phyloP scores from a whole-genome alignment of 257 asterid species.

The Solanum phureja region DNA sequence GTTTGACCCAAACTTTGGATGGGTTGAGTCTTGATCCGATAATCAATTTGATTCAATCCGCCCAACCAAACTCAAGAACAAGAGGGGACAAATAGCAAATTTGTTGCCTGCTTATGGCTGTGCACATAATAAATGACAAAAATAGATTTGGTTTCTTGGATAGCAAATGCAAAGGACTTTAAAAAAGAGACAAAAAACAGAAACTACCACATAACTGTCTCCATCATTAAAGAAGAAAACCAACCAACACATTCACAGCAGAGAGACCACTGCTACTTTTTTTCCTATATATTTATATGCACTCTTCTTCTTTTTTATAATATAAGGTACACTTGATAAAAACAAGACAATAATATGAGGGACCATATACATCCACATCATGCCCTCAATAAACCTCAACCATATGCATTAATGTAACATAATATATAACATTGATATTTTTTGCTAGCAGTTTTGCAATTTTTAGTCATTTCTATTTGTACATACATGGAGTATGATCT shows the following conservation, averaged over 20 bases:
- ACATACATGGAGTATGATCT: background rate
- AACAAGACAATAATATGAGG: background rate
- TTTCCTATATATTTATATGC: too few relatives aligned
- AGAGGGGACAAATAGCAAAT: background rate
- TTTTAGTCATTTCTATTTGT: background rate
- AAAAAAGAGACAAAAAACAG: background rate
- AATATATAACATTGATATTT: background rate
- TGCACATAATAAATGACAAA: background rate
- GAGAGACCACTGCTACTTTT: background rate
- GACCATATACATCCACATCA: background rate
- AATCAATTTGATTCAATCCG: background rate
- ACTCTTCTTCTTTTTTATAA: background rate
- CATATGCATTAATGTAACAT: conserved; percentile 1
- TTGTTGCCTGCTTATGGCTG: background rate
- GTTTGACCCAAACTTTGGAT: background rate
- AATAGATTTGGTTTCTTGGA: background rate
- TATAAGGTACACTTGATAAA: background rate
- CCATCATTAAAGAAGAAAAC: conserved; percentile 1
- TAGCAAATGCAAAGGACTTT: background rate
- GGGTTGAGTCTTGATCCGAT: background rate
- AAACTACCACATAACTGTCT: background rate
- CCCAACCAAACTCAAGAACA: background rate
- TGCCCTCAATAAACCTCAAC: background rate
- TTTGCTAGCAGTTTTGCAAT: background rate
- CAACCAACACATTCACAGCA: conserved; percentile 6